These are phyloP conservation scores for Brassica napus DNA, from an alignment of 345 rosid species.

Conservation along the genomic window Da-Ae NC_063435.1:11700501-11701000, in stretches of 20 bases:
- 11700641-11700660: conserved; percentile 88
- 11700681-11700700: conserved; percentile 62
- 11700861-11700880: conserved; percentile 8
- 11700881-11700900: conserved; percentile 23
- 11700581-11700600: conserved; percentile 53
- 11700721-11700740: conserved; percentile 65
- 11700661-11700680: conserved; percentile 65
- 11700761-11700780: conserved; percentile 28
- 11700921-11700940: conserved; percentile 34
- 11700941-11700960: conserved; percentile 38
- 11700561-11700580: conserved; percentile 66
- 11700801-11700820: conserved; percentile 27
- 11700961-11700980: conserved; percentile 36
- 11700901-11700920: conserved; percentile 25
- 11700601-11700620: conserved; percentile 82
- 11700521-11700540: background rate
- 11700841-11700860: conserved; percentile 5
- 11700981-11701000: background rate
- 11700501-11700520: background rate
- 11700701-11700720: conserved; percentile 65
- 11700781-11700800: conserved; percentile 29
- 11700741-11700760: conserved; percentile 58
- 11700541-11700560: conserved; percentile 58
- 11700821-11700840: conserved; percentile 6
- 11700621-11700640: conserved; percentile 83